A percentile compares a stretch with the other conserved stretches of the same genome.
These are phyloP conservation scores for Fonsecaea monophora DNA, from an alignment of 2,329 filamentous ascomycete genomes.

Conservation along the genomic window DNA sequence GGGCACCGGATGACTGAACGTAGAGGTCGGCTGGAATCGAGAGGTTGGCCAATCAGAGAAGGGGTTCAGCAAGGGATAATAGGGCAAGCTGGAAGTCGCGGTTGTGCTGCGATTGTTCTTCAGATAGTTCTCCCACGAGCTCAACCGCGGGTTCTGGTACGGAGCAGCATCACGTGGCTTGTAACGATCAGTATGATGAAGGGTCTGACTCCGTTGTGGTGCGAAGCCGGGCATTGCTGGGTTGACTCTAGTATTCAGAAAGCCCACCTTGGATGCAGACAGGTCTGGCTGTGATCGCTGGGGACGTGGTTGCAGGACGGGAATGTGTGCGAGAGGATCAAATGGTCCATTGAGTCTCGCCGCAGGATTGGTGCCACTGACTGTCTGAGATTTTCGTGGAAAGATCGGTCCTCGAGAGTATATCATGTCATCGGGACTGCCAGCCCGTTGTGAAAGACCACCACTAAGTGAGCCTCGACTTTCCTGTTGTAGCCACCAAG, in stretches of 20 bases:
- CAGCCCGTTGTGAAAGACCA: slow-evolving; percentile 15
- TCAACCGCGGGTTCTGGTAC: slow-evolving; percentile 2
- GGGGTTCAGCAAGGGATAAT: not conserved
- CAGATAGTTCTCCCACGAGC: slow-evolving; percentile 8
- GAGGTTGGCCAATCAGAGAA: not conserved
- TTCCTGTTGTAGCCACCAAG: not conserved
- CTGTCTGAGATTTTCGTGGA: slow-evolving; percentile 38
- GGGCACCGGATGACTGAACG: not conserved
- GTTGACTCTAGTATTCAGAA: slow-evolving; percentile 5
- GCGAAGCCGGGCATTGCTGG: slow-evolving; percentile 9
- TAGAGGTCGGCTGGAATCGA: not conserved
- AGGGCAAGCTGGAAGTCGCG: not conserved
- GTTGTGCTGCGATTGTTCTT: slow-evolving; percentile 7
- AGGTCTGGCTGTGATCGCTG: slow-evolving; percentile 29
- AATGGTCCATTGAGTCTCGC: slow-evolving; percentile 41
- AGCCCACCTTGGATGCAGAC: slow-evolving; percentile 14
- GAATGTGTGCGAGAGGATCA: slow-evolving; percentile 36
- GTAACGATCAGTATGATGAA: slow-evolving; percentile 31
- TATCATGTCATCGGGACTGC: slow-evolving; percentile 12
- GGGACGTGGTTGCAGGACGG: slow-evolving; percentile 22
- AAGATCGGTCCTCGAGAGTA: slow-evolving; percentile 15
- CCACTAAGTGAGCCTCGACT: not conserved
- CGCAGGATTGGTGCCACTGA: slow-evolving; percentile 39
- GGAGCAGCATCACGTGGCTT: slow-evolving; percentile 16
- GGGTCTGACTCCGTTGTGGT: slow-evolving; percentile 27